Evolutionary conservation across 148 eudicot species (phyloP).

Genomic region (Oxyria digyna): DNA sequence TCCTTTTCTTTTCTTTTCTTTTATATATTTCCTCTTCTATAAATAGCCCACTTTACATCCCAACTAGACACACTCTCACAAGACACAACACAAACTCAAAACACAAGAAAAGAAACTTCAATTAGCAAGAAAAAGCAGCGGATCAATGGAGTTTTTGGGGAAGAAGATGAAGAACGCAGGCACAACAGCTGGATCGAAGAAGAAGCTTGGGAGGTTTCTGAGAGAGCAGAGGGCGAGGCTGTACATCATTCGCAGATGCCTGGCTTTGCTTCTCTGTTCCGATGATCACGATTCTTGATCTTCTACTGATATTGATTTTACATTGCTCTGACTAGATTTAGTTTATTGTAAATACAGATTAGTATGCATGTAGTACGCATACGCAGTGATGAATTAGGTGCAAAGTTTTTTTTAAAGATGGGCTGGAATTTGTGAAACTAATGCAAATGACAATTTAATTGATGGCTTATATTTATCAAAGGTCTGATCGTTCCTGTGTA

Average conservation of each 20-base stretch:
- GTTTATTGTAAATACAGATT: too few relatives aligned
- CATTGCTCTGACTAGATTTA: too few relatives aligned
- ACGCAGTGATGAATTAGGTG: too few relatives aligned
- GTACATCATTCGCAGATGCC: conserved; percentile 5
- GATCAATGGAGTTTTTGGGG: neutral
- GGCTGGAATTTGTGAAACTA: too few relatives aligned
- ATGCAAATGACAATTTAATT: too few relatives aligned
- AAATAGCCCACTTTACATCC: neutral
- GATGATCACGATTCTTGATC: neutral
- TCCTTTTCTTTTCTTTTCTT: too few relatives aligned
- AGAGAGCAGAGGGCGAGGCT: conserved; percentile 5
- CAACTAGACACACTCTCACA: neutral
- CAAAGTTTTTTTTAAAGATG: too few relatives aligned
- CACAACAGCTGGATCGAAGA: neutral
- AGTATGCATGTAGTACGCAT: too few relatives aligned
- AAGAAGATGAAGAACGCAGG: conserved; percentile 1
- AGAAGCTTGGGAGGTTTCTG: conserved; percentile 6
- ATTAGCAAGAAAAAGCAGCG: neutral
- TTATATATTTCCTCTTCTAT: neutral
- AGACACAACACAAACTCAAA: neutral
- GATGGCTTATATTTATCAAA: too few relatives aligned
- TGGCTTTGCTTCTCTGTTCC: conserved; percentile 11
- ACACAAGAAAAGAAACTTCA: neutral
- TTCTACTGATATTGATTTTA: too few relatives aligned
- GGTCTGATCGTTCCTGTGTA: too few relatives aligned